Percentiles rank a stretch among this genome's conserved stretches.
These are phyloP conservation scores for Cystobasidium slooffiae DNA, from an alignment of 1,284 basidiomycete species.

Conservation along the genomic window DNA sequence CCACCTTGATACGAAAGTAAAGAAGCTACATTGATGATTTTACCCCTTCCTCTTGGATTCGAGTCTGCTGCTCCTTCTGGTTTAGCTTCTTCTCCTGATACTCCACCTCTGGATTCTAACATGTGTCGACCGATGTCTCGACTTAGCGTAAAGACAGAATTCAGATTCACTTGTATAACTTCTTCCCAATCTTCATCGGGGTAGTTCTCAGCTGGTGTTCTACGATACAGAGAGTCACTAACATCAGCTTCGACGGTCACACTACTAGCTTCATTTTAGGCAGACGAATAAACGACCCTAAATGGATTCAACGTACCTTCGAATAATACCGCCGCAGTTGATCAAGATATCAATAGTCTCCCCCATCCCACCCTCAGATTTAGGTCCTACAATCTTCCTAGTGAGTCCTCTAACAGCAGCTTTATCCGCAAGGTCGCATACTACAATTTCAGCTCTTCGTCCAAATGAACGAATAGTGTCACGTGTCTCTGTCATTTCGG, in stretches of 20 bases:
- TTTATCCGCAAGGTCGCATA: constrained; percentile 76
- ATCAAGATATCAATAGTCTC: constrained; percentile 78
- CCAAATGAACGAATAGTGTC: constrained; percentile 64
- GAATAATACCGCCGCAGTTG: constrained; percentile 93
- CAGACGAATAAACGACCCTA: neutral
- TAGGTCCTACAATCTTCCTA: constrained; percentile 46
- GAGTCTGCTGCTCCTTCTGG: constrained; percentile 40
- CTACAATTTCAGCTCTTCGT: constrained; percentile 63
- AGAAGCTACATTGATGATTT: constrained; percentile 81
- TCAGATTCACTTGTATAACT: constrained; percentile 69
- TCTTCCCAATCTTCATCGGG: constrained; percentile 87
- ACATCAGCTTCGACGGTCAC: neutral
- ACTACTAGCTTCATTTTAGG: neutral
- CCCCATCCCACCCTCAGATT: constrained; percentile 64
- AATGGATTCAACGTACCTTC: constrained; percentile 54
- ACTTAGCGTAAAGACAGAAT: constrained; percentile 73
- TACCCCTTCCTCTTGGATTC: constrained; percentile 66
- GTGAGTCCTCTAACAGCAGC: constrained; percentile 68
- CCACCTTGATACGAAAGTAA: constrained; percentile 79
- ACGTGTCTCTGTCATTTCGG: constrained; percentile 60
- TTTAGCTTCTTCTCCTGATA: constrained; percentile 50
- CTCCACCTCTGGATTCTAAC: constrained; percentile 61
- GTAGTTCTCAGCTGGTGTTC: constrained; percentile 80
- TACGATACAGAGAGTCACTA: constrained; percentile 46
- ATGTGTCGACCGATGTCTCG: constrained; percentile 79